Percentiles rank a stretch among this genome's conserved stretches.
phyloP scores from a whole-genome alignment of 495 filamentous ascomycete species.

The Apiosordaria backusii region DNA sequence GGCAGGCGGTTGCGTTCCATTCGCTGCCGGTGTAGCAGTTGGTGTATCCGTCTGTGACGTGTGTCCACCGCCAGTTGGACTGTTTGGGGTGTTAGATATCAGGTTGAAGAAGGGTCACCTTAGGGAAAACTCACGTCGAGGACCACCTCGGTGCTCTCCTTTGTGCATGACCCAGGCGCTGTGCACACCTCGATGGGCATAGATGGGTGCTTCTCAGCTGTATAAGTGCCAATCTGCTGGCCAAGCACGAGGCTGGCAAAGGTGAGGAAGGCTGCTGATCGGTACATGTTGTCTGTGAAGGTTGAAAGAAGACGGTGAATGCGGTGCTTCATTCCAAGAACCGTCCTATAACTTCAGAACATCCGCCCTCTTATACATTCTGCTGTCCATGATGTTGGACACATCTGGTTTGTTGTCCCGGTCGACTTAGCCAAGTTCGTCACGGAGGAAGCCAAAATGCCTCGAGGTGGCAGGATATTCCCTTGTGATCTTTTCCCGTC shows the following conservation, averaged over 20 bases:
- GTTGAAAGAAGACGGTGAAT: not conserved
- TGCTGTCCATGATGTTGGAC: too few species aligned
- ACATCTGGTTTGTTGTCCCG: not conserved
- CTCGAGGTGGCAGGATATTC: not conserved
- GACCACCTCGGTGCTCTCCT: slow-evolving; percentile 48
- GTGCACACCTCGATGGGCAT: slow-evolving; percentile 56
- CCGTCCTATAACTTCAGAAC: not conserved
- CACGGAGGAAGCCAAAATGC: not conserved
- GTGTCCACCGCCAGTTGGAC: slow-evolving; percentile 68
- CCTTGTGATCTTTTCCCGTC: not conserved
- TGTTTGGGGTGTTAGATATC: slow-evolving; percentile 2
- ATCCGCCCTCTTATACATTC: not conserved
- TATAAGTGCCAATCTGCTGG: slow-evolving; percentile 52
- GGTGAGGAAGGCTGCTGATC: slow-evolving; percentile 25
- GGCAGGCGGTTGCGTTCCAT: slow-evolving; percentile 56
- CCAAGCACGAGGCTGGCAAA: slow-evolving; percentile 37
- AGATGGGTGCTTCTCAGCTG: slow-evolving; percentile 53
- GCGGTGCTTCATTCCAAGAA: not conserved
- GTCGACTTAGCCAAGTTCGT: not conserved
- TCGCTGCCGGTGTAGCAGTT: slow-evolving; percentile 64
- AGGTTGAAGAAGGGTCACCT: not conserved
- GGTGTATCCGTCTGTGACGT: slow-evolving; percentile 49
- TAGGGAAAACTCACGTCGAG: slow-evolving; percentile 44
- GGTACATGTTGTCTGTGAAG: slow-evolving; percentile 24
- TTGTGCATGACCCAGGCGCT: slow-evolving; percentile 48